phyloP scores from a whole-genome alignment of 2,329 filamentous ascomycete species.

The Chaetomium globosum region DNA sequence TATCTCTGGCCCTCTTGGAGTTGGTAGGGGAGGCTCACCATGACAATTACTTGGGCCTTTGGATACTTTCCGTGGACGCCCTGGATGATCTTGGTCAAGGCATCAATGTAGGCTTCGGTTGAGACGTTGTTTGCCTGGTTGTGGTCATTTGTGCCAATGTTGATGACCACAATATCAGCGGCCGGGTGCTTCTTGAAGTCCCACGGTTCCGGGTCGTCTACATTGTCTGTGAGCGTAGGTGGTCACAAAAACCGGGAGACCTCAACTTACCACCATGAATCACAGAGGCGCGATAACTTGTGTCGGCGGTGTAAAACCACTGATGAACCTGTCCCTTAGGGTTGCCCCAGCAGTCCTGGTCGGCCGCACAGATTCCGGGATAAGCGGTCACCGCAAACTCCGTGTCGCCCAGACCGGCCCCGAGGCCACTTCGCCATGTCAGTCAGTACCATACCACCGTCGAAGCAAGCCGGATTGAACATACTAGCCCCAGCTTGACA shows the following conservation, averaged over 20 bases:
- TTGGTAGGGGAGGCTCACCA: slow-evolving; percentile 40
- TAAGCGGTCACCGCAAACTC: slow-evolving; percentile 62
- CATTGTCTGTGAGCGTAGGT: slow-evolving; percentile 17
- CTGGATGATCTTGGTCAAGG: slow-evolving; percentile 50
- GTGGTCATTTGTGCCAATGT: slow-evolving; percentile 53
- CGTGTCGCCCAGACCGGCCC: slow-evolving; percentile 58
- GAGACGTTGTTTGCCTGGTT: slow-evolving; percentile 49
- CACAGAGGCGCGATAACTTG: slow-evolving; percentile 49
- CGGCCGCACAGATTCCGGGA: slow-evolving; percentile 60
- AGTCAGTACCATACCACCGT: slow-evolving; percentile 10
- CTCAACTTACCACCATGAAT: slow-evolving; percentile 48
- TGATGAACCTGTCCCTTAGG: slow-evolving; percentile 55
- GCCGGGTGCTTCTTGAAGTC: slow-evolving; percentile 48
- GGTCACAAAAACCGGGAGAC: not conserved
- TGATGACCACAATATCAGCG: slow-evolving; percentile 51
- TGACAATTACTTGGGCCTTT: slow-evolving; percentile 49
- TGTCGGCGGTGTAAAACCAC: slow-evolving; percentile 61
- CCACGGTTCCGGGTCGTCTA: slow-evolving; percentile 50
- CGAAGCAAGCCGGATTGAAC: not conserved
- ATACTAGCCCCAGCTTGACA: slow-evolving; percentile 58
- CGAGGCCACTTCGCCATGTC: slow-evolving; percentile 46
- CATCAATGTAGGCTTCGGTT: slow-evolving; percentile 45
- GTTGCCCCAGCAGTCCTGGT: slow-evolving; percentile 59
- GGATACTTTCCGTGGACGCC: slow-evolving; percentile 53
- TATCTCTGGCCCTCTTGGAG: no score